These are phyloP conservation scores for Aquilaria sinensis DNA, from an alignment of 345 rosid genomes.

Conservation along the genomic window DNA sequence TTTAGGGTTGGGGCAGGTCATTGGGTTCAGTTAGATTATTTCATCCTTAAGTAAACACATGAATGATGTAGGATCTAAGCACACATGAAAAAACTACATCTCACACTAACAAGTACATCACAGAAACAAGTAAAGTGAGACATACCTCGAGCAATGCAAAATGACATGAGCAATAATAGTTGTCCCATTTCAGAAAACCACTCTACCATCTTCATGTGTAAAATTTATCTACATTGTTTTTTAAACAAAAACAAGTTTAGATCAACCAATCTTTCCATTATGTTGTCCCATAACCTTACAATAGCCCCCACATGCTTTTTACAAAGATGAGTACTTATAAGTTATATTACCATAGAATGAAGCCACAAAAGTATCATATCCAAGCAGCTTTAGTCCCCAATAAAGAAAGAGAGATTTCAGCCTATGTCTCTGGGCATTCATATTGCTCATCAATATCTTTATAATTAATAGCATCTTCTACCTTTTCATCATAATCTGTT, in stretches of 20 bases:
- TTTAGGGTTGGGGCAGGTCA: no score
- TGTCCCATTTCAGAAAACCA: conserved; percentile 9
- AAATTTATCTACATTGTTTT: conserved; percentile 3
- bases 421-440: conserved; percentile 86
- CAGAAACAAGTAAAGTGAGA: background rate
- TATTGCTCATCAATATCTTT: conserved; percentile 95
- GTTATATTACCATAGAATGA: conserved; percentile 6
- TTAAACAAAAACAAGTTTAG: background rate
- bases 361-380: conserved; percentile 41
- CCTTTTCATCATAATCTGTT: conserved; percentile 84
- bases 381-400: conserved; percentile 46
- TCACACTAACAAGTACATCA: no score
- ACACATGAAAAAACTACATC: background rate
- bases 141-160: conserved; percentile 9
- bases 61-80: no score
- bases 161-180: conserved; percentile 6
- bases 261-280: conserved; percentile 7
- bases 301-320: conserved; percentile 1
- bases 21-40: no score
- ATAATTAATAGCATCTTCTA: conserved; percentile 93
- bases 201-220: conserved; percentile 10
- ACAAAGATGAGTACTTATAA: background rate
- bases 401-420: conserved; percentile 41
- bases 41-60: no score
- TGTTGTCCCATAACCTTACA: background rate